Base-by-base conservation (phyloP, 306 rosid species). In the Lablab purpureus region DNA sequence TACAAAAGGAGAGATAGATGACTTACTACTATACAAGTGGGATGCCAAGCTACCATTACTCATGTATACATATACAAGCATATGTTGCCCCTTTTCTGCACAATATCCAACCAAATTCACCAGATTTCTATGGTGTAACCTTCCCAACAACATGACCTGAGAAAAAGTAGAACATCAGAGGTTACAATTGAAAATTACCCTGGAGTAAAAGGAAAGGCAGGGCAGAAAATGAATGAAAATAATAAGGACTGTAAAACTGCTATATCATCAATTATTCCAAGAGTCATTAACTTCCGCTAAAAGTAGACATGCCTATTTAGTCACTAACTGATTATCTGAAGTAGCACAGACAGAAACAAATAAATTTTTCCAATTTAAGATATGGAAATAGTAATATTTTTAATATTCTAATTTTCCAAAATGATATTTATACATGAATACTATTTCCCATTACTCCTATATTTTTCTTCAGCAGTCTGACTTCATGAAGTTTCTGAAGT, bases 41-140 rank as follows among this genome's bases (percentile, higher is more conserved):
- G 96, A 91, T 47, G 93, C 93, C 81, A 91, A 86, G 74, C 88
- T 91, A 82, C 96, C 96, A 32, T 89, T 79, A 78, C 87, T 84
- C 96, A 91, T 91, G 79, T 82, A 91, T 74, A 91, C 93, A 43
- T 91, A 91, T 25, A 91, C 76, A 77, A 91, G 96, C 66, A 91
- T 91, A 77, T 84, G 90, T 67, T 91, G 96, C 65, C 89, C 85
- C 73, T 86, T 91, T 72, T 91, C 96, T 43, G 91, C 91, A 83
- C 96, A 91, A 74, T 67, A 67, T 41, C 72, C 72, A 41, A 67
- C 34, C 52, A 67, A 67, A 67, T 41, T 40, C 52, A 67, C 90
- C 4, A 91, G 91, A 81, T 91, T 91, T 41, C 96, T 78, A 70
- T 89, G 96, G 84, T 91, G 96, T 80, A 91, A 87, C 80, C 96